phyloP scores from a whole-genome alignment of 1,139 yeast genomes.

The Keqinozyma sinolaborantium region DNA sequence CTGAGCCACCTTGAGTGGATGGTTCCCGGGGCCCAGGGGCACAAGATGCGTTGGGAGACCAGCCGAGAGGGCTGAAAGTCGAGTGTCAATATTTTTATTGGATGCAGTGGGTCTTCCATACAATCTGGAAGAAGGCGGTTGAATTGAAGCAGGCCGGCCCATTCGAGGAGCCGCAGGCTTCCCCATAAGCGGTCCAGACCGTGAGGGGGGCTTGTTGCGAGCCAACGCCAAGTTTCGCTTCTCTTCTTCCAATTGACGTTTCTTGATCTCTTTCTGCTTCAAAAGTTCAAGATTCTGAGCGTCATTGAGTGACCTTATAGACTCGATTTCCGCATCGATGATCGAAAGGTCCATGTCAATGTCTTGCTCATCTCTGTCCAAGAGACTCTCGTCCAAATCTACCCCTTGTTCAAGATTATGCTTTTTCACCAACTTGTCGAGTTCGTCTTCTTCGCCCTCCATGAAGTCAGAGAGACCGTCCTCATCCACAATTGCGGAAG shows the following conservation, averaged over 20 bases:
- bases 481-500: conserved; percentile 16
- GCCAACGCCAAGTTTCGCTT: conserved; percentile 8
- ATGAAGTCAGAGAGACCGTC: conserved; percentile 22
- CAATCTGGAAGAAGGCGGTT: conserved; percentile 40
- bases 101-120: conserved; percentile 19
- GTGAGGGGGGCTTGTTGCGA: conserved; percentile 7
- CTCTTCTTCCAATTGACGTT: conserved; percentile 19
- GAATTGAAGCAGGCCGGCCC: conserved; percentile 47
- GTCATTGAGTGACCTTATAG: conserved; percentile 36
- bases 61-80: conserved; percentile 14
- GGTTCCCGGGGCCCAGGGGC: conserved; percentile 12
- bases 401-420: conserved; percentile 34
- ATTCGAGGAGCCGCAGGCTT: conserved; percentile 36
- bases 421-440: conserved; percentile 32
- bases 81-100: conserved; percentile 15
- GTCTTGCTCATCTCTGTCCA: conserved; percentile 14
- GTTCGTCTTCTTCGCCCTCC: conserved; percentile 40
- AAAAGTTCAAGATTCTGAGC: conserved; percentile 29
- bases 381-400: conserved; percentile 19
- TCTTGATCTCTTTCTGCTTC: conserved; percentile 20
- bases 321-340: conserved; percentile 40
- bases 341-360: conserved; percentile 25
- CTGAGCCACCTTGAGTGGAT: conserved; percentile 15
- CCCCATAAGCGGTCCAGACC: conserved; percentile 36
- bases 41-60: conserved; percentile 22